phyloP scores from a whole-genome alignment of 2,329 filamentous ascomycete species.

The Incumbomyces lentus region DNA sequence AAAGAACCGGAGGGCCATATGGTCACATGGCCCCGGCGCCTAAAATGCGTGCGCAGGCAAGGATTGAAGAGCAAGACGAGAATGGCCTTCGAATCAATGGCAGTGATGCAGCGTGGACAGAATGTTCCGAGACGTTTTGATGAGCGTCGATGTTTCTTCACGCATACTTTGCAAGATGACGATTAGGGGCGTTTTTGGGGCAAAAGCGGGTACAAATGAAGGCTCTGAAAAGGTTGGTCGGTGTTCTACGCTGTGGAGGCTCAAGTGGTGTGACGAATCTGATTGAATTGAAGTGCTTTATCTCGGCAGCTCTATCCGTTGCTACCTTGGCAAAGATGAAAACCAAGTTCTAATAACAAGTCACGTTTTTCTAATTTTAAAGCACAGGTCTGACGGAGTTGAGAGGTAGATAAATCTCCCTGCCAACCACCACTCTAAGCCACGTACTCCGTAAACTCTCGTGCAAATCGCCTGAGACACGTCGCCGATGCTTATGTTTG shows the following conservation, averaged over 20 bases:
- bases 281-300: too few relatives aligned
- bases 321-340: neutral
- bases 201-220: neutral
- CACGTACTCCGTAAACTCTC: neutral
- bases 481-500: neutral
- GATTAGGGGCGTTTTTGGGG: neutral
- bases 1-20: constrained; percentile 14
- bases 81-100: constrained; percentile 15
- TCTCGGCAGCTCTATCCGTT: neutral
- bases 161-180: neutral
- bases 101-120: constrained; percentile 20
- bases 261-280: neutral
- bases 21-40: constrained; percentile 22
- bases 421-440: neutral
- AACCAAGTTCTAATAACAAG: neutral
- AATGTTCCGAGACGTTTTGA: constrained; percentile 21
- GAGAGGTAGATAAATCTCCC: neutral
- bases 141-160: neutral
- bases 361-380: constrained; percentile 1
- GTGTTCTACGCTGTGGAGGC: neutral
- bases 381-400: neutral
- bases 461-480: neutral
- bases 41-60: constrained; percentile 25
- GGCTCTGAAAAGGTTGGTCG: neutral
- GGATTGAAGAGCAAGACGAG: constrained; percentile 14